phyloP scores from a whole-genome alignment of 2,329 filamentous ascomycete species.

The Pestalotiopsis sp. region DNA sequence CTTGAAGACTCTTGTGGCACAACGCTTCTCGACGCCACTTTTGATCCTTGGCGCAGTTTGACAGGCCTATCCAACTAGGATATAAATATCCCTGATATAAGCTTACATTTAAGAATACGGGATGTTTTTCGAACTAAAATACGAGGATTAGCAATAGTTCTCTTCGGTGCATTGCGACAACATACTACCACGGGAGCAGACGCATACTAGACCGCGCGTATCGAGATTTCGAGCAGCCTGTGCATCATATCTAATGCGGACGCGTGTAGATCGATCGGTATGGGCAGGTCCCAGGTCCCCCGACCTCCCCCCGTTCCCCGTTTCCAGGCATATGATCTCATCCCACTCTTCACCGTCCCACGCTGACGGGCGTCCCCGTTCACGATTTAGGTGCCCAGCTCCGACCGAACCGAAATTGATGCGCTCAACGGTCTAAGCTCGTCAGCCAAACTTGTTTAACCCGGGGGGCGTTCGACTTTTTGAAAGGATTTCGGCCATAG shows the following conservation, averaged over 20 bases:
- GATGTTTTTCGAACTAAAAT: background rate
- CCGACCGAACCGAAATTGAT: background rate
- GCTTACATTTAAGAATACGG: background rate
- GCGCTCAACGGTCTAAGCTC: background rate
- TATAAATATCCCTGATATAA: background rate
- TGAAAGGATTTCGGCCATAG: background rate
- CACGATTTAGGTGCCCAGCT: background rate
- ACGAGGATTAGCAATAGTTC: background rate
- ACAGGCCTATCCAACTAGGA: background rate
- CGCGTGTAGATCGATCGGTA: background rate
- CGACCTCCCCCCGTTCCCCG: too few species aligned
- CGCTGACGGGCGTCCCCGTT: background rate
- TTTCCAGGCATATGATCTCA: background rate
- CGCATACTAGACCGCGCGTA: background rate
- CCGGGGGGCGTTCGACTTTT: background rate
- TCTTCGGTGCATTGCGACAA: background rate
- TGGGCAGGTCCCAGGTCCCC: background rate
- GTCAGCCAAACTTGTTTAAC: background rate
- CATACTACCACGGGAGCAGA: background rate
- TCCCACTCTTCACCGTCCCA: background rate
- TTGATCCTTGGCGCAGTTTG: background rate
- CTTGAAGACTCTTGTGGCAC: background rate
- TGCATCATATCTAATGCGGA: background rate
- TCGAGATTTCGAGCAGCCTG: background rate
- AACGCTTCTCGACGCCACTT: background rate